Percentiles rank a stretch among this genome's conserved stretches.
Evolutionary conservation across 352 stramenopile species (phyloP).

Genomic region (Phytophthora foliorum): DNA sequence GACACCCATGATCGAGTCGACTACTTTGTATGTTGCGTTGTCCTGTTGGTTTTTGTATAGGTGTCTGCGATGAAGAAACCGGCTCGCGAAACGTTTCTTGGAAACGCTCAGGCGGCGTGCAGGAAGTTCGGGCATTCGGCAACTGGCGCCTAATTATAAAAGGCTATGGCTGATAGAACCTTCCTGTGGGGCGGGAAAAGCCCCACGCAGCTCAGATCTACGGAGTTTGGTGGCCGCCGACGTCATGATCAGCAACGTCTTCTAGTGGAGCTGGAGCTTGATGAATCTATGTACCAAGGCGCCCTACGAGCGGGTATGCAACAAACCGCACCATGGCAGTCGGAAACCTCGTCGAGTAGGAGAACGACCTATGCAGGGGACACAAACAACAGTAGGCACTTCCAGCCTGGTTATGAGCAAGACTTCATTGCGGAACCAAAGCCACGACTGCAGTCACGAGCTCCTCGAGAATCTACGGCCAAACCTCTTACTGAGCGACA

Average conservation of each 20-base stretch:
- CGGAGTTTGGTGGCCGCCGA: conserved; percentile 29
- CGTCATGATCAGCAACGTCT: conserved; percentile 54
- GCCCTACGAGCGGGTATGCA: conserved; percentile 12
- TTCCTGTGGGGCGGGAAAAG: conserved; percentile 15
- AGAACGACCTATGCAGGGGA: conserved; percentile 7
- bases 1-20: conserved; percentile 8
- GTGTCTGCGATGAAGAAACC: conserved; percentile 8
- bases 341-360: background rate
- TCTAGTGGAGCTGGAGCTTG: conserved; percentile 74
- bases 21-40: conserved; percentile 12
- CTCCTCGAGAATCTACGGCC: conserved; percentile 12
- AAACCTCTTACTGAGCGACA: conserved; percentile 21
- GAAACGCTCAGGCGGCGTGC: conserved; percentile 12
- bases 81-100: conserved; percentile 22
- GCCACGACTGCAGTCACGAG: conserved; percentile 11
- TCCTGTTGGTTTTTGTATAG: conserved; percentile 21
- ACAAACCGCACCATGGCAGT: conserved; percentile 7
- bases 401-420: conserved; percentile 25
- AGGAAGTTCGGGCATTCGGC: conserved; percentile 12
- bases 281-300: conserved; percentile 53
- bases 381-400: conserved; percentile 5
- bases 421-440: conserved; percentile 14
- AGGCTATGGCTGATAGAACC: conserved; percentile 30
- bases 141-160: conserved; percentile 34
- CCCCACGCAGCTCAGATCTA: conserved; percentile 7